These are phyloP conservation scores for Arxiozyma bovina DNA, from an alignment of 1,139 yeast species.

Conservation along the genomic window DNA sequence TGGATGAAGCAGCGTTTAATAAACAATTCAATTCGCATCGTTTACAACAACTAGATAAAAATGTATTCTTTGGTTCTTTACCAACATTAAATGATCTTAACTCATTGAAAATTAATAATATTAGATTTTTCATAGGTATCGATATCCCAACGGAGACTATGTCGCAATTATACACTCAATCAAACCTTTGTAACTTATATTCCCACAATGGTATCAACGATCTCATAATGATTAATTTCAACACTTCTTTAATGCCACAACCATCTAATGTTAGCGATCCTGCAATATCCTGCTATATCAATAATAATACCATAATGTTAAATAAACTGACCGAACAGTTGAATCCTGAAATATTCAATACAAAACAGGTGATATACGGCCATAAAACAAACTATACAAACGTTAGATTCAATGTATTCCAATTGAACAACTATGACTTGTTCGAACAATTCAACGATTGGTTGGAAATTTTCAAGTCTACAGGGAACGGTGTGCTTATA, in stretches of 20 bases:
- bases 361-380: slow-evolving; percentile 1
- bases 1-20: slow-evolving; percentile 6
- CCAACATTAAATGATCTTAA: slow-evolving; percentile 28
- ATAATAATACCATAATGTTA: slow-evolving; percentile 12
- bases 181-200: background rate
- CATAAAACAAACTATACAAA: slow-evolving; percentile 8
- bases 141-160: slow-evolving; percentile 16
- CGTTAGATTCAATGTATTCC: slow-evolving; percentile 15
- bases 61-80: slow-evolving; percentile 32
- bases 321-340: slow-evolving; percentile 4
- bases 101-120: slow-evolving; percentile 8
- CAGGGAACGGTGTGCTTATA: slow-evolving; percentile 19
- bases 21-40: slow-evolving; percentile 25
- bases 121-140: slow-evolving; percentile 22
- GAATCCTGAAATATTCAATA: background rate
- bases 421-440: slow-evolving; percentile 15
- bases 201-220: slow-evolving; percentile 12
- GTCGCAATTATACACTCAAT: slow-evolving; percentile 1
- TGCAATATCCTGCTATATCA: slow-evolving; percentile 5
- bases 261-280: background rate
- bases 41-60: slow-evolving; percentile 28
- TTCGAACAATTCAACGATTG: slow-evolving; percentile 26
- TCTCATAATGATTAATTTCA: slow-evolving; percentile 20
- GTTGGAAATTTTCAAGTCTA: slow-evolving; percentile 19
- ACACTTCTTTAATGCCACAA: slow-evolving; percentile 6